phyloP scores from a whole-genome alignment of 2,329 filamentous ascomycete genomes.

The Talaromyces sp. region DNA sequence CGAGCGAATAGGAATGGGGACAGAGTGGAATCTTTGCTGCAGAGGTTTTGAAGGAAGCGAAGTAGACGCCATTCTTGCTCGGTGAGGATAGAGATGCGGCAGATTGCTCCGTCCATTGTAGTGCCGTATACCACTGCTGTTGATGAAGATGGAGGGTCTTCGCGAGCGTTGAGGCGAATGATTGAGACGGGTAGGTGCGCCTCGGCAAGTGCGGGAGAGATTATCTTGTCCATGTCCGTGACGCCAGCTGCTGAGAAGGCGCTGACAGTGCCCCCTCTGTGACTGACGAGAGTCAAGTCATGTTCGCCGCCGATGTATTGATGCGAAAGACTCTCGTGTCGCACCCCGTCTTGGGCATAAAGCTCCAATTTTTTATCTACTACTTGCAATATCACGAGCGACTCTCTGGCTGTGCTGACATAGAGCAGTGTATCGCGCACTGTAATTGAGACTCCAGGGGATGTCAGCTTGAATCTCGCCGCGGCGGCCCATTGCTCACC shows the following conservation, averaged over 20 bases:
- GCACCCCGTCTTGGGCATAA: slow-evolving; percentile 33
- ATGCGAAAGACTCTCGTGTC: slow-evolving; percentile 34
- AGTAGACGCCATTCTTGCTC: slow-evolving; percentile 65
- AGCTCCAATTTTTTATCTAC: slow-evolving; percentile 32
- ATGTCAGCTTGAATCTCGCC: slow-evolving; percentile 43
- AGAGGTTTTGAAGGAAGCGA: slow-evolving; percentile 69
- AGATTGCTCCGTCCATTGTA: slow-evolving; percentile 66
- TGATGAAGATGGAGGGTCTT: slow-evolving; percentile 16
- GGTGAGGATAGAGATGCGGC: slow-evolving; percentile 65
- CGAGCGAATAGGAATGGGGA: slow-evolving; percentile 49
- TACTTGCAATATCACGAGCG: slow-evolving; percentile 49
- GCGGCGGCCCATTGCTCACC: slow-evolving; percentile 41
- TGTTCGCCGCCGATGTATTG: slow-evolving; percentile 38
- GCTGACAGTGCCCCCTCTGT: slow-evolving; percentile 52
- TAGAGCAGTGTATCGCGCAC: slow-evolving; percentile 48
- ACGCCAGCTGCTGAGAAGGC: slow-evolving; percentile 30
- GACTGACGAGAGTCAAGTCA: slow-evolving; percentile 50
- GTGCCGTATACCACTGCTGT: slow-evolving; percentile 59
- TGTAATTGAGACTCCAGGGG: slow-evolving; percentile 50
- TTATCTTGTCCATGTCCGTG: slow-evolving; percentile 29
- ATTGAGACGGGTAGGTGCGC: slow-evolving; percentile 36
- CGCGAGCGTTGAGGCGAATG: slow-evolving; percentile 28
- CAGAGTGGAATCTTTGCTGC: slow-evolving; percentile 46
- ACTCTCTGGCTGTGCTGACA: slow-evolving; percentile 54
- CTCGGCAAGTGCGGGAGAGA: slow-evolving; percentile 29